Evolutionary conservation across 2,329 filamentous ascomycete genomes (phyloP), one percentile per base, ranked within the genome.

Genomic region (Microdochium nivale): DNA sequence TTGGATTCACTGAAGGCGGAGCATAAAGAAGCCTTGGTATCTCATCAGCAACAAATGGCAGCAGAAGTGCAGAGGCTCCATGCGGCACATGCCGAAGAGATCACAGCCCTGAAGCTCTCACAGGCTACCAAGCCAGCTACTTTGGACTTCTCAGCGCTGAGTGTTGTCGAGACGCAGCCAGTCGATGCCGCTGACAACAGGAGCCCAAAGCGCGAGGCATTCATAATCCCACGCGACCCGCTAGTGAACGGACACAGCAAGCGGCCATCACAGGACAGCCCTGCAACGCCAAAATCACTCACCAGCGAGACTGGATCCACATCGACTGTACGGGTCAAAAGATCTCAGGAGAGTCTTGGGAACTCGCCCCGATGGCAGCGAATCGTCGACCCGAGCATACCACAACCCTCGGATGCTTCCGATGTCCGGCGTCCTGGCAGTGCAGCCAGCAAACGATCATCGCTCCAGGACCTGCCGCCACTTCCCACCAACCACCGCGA

Each of bases 401-500:
- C 75, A 35, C 59, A 61, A 30, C 59, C 65, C 1, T 63, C 70
- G 11, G 73, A 75, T 16, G 57, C 62, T 10, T 58, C 62, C 19
- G 55, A 66, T 25, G 25, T 65, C 10, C 74, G 69, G 54, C 79
- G 90, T 57, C 89, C 90, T 33, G 79, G 79, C 37, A 96, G 90
- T 66, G 78, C 88, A 43, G 74, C 80, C 35, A 96, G 90, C 67
- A 77, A 79, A 47, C 80, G 67, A 27, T 64, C 61, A 33, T 69
- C 70, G 11, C 54, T 67, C 2, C 66, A 69, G 33, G 66, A 70
- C 27, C 64, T 71, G 73, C 90, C 90, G 35, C 90, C 90, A 30
- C 75, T 96, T 53, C 92, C 91, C 40, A 60, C 75, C 13, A 91
- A 96, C 65, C 90, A 96, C 66, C 88, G 83, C 59, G 82, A 94